A percentile compares a stretch with the other conserved stretches of the same genome.
Conservation (phyloP, 805 yeast species). For the Kuraishia floccosa region DNA sequence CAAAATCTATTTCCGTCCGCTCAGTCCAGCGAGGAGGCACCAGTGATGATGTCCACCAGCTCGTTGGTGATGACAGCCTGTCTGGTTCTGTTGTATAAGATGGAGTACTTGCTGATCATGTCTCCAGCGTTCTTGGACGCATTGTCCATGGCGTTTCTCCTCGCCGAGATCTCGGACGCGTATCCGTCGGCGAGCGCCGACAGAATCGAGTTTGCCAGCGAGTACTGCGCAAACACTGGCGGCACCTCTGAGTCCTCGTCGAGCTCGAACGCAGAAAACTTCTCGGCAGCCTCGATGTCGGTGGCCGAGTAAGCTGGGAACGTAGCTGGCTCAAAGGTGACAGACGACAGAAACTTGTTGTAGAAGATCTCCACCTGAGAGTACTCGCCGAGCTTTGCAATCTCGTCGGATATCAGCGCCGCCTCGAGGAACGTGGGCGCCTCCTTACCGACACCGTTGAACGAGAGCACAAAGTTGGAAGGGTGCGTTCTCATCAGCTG, state of each 20-base stretch:
- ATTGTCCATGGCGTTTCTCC: conserved; percentile 99
- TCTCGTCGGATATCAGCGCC: conserved; percentile 79
- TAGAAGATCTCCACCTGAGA: conserved; percentile 69
- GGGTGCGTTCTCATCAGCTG: conserved; percentile 81
- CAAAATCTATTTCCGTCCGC: no score
- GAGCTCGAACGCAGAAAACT: conserved; percentile 71
- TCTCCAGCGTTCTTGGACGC: conserved; percentile 99
- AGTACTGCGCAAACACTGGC: conserved; percentile 66
- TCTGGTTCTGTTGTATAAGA: conserved; percentile 98
- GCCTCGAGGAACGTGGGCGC: conserved; percentile 92
- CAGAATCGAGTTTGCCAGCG: conserved; percentile 81
- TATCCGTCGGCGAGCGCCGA: conserved; percentile 96
- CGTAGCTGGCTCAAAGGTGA: conserved; percentile 77
- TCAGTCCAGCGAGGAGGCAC: conserved; percentile 97
- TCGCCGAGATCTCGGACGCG: conserved; percentile 95
- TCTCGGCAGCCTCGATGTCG: conserved; percentile 76
- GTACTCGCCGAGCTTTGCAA: conserved; percentile 58
- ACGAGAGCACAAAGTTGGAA: conserved; percentile 56
- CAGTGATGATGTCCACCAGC: conserved; percentile 98
- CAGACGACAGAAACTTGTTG: conserved; percentile 82
- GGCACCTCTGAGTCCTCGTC: conserved; percentile 62
- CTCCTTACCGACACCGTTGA: conserved; percentile 92
- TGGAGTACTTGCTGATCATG: conserved; percentile 93
- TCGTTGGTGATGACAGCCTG: conserved; percentile 99
- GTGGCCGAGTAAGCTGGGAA: conserved; percentile 57